Evolutionary conservation across 2,329 filamentous ascomycete species (phyloP).

Genomic region (Biscogniauxia marginata): DNA sequence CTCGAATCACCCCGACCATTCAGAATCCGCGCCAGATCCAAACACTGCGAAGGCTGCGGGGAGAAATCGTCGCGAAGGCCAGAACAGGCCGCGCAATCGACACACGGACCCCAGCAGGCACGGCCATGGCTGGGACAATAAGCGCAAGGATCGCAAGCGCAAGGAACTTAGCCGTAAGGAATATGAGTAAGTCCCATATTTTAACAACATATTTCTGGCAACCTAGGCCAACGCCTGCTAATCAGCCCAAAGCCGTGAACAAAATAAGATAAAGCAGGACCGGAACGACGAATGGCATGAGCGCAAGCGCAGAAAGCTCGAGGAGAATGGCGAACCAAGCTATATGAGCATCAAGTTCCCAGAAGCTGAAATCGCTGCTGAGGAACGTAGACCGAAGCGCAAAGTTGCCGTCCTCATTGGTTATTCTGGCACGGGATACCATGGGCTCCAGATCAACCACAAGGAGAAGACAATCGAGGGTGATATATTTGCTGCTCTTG

Average conservation of each 20-base stretch:
- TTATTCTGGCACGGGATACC: constrained; percentile 94
- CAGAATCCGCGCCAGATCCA: constrained; percentile 13
- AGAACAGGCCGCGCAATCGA: constrained; percentile 16
- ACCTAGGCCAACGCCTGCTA: constrained; percentile 29
- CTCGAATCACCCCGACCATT: constrained; percentile 8
- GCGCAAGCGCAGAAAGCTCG: constrained; percentile 53
- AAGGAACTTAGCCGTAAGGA: constrained; percentile 14
- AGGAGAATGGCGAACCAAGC: constrained; percentile 42
- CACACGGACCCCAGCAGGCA: constrained; percentile 17
- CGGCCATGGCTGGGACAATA: constrained; percentile 16
- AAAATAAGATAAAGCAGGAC: constrained; percentile 47
- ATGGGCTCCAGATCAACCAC: constrained; percentile 88
- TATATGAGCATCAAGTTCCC: constrained; percentile 57
- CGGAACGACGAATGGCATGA: constrained; percentile 49
- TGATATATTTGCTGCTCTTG: constrained; percentile 89
- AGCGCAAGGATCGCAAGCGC: constrained; percentile 19
- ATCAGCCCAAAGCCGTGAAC: constrained; percentile 53
- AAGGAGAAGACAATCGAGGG: constrained; percentile 92
- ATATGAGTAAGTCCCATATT: constrained; percentile 17
- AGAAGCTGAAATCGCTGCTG: constrained; percentile 82
- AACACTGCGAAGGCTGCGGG: constrained; percentile 12
- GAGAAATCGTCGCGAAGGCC: constrained; percentile 11
- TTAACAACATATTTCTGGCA: constrained; percentile 2
- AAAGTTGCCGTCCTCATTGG: constrained; percentile 96
- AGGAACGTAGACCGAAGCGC: constrained; percentile 85